phyloP scores from a whole-genome alignment of 345 rosid genomes.

The Lepidium africanum region DNA sequence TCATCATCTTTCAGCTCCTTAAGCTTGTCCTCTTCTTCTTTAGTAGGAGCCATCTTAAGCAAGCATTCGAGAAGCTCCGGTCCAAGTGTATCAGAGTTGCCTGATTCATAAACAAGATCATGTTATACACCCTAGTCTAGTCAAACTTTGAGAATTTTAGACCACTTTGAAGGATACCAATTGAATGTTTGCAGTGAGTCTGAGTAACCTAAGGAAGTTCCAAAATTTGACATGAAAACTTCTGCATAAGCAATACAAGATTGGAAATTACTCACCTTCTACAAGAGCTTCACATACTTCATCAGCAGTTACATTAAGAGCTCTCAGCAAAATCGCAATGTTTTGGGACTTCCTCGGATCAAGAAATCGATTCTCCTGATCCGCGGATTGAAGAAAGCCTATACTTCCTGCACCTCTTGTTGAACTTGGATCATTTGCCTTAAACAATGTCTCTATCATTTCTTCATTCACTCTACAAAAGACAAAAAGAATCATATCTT shows the following conservation, averaged over 20 bases:
- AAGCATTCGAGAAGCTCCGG: slow-evolving; percentile 88
- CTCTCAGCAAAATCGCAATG: slow-evolving; percentile 83
- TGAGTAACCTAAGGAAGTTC: not conserved
- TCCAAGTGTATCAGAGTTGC: slow-evolving; percentile 78
- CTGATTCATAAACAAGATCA: slow-evolving; percentile 33
- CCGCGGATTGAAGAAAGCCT: slow-evolving; percentile 26
- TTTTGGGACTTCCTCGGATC: slow-evolving; percentile 93
- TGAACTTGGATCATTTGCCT: slow-evolving; percentile 46
- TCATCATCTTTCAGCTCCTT: slow-evolving; percentile 53
- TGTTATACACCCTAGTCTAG: not conserved
- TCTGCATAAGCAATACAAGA: not conserved
- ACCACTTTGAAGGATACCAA: not conserved
- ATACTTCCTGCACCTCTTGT: slow-evolving; percentile 34
- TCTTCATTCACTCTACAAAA: slow-evolving; percentile 84
- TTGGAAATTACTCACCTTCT: slow-evolving; percentile 46
- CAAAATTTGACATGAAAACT: not conserved
- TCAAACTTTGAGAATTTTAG: not conserved
- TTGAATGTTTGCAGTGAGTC: not conserved
- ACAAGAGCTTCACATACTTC: slow-evolving; percentile 92
- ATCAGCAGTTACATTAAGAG: slow-evolving; percentile 80
- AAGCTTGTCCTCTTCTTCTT: slow-evolving; percentile 80
- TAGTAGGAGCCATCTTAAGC: slow-evolving; percentile 89
- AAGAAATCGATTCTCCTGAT: slow-evolving; percentile 64
- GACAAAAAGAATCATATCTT: not conserved
- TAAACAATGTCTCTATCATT: slow-evolving; percentile 89